phyloP scores from a whole-genome alignment of 805 yeast genomes.

The Lipomyces sp. region DNA sequence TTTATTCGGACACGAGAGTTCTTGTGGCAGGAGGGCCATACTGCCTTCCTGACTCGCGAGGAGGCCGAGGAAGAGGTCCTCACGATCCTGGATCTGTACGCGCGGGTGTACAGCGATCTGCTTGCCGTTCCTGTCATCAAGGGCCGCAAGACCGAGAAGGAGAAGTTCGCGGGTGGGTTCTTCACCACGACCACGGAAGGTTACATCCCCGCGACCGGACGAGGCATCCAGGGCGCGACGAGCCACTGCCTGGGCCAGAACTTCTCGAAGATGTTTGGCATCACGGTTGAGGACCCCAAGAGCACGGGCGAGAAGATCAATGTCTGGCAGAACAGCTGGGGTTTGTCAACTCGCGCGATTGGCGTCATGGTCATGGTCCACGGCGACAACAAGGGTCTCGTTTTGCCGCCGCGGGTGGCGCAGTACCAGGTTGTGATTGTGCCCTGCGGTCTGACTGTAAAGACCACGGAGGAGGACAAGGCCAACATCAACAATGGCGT shows the following conservation, averaged over 20 bases:
- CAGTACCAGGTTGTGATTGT: conserved; percentile 87
- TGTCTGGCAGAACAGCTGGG: conserved; percentile 99
- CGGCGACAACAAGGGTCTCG: conserved; percentile 97
- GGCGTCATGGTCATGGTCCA: conserved; percentile 99
- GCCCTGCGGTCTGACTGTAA: conserved; percentile 91
- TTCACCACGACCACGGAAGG: conserved; percentile 97
- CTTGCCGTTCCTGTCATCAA: conserved; percentile 96
- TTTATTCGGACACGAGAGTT: conserved; percentile 98
- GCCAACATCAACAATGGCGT: conserved; percentile 68
- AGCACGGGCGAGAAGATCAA: conserved; percentile 76
- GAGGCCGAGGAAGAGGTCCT: conserved; percentile 81
- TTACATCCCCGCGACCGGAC: conserved; percentile 95
- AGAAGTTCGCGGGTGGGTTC: conserved; percentile 96
- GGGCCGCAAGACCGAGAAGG: conserved; percentile 95
- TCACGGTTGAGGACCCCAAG: conserved; percentile 85
- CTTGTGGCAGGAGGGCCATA: conserved; percentile 99
- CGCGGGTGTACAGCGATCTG: conserved; percentile 79
- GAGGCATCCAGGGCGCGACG: conserved; percentile 99
- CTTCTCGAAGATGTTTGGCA: conserved; percentile 97
- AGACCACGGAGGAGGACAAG: conserved; percentile 75
- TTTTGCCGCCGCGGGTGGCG: conserved; percentile 95
- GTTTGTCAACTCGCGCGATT: conserved; percentile 94
- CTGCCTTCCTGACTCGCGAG: conserved; percentile 83
- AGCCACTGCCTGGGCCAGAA: conserved; percentile 97
- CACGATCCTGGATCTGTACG: conserved; percentile 82